These are phyloP conservation scores for Suillus variegatus DNA, from an alignment of 768 basidiomycete species.

Conservation along the genomic window DNA sequence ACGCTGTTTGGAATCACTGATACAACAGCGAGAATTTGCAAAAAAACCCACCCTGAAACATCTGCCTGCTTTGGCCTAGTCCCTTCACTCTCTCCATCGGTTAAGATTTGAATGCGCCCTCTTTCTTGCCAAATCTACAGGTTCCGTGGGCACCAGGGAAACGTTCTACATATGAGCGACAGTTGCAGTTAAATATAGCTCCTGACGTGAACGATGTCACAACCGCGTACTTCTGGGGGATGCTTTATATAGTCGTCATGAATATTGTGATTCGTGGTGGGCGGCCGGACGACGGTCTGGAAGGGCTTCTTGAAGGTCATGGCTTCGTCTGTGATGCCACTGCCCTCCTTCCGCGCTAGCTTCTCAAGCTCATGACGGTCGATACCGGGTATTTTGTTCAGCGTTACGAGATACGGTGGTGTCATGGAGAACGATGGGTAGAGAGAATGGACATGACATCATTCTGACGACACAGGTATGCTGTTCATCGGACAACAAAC, in stretches of 20 bases:
- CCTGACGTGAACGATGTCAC: background rate
- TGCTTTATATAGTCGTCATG: slow-evolving; percentile 34
- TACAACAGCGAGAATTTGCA: slow-evolving; percentile 26
- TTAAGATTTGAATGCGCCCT: slow-evolving; percentile 18
- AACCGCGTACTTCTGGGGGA: slow-evolving; percentile 29
- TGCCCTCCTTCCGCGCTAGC: slow-evolving; percentile 11
- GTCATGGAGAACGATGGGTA: background rate
- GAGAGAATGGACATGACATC: background rate
- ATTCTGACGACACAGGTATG: background rate
- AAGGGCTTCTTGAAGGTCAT: slow-evolving; percentile 29
- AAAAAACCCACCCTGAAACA: slow-evolving; percentile 17
- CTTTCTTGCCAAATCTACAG: slow-evolving; percentile 21
- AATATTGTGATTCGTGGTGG: slow-evolving; percentile 32
- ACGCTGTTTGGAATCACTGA: slow-evolving; percentile 3
- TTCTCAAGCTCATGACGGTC: slow-evolving; percentile 17
- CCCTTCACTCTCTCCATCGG: slow-evolving; percentile 15
- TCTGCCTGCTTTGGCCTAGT: slow-evolving; percentile 19
- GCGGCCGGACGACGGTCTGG: slow-evolving; percentile 27
- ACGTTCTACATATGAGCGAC: slow-evolving; percentile 17
- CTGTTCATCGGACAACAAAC: background rate
- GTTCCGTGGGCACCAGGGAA: slow-evolving; percentile 10
- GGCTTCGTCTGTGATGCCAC: slow-evolving; percentile 13
- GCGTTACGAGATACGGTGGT: background rate
- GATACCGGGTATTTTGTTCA: slow-evolving; percentile 1
- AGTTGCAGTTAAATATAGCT: background rate